phyloP scores from a whole-genome alignment of 2,329 filamentous ascomycete species.

The Ceratocystis papillata region DNA sequence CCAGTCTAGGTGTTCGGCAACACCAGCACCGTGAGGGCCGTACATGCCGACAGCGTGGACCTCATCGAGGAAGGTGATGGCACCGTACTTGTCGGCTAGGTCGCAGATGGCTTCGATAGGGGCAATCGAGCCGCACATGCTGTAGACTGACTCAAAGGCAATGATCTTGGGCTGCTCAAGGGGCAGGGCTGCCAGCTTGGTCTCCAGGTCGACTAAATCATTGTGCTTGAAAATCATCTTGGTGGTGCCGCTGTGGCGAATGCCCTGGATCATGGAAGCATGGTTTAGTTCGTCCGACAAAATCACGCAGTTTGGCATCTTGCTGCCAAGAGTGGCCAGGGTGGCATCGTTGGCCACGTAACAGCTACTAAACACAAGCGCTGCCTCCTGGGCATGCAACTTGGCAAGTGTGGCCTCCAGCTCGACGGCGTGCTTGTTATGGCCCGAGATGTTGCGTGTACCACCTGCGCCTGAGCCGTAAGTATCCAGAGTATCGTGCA shows the following conservation, averaged over 20 bases:
- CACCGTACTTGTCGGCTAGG: conserved; percentile 92
- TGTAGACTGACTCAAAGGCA: conserved; percentile 96
- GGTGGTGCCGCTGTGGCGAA: conserved; percentile 89
- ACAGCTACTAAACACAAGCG: conserved; percentile 92
- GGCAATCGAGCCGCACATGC: conserved; percentile 96
- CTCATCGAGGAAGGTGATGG: conserved; percentile 94
- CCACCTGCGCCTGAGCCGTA: conserved; percentile 94
- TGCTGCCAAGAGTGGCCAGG: conserved; percentile 89
- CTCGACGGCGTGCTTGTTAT: conserved; percentile 85
- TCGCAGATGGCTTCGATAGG: conserved; percentile 95
- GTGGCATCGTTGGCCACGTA: conserved; percentile 98
- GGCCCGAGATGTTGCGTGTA: conserved; percentile 93
- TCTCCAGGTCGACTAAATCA: conserved; percentile 82
- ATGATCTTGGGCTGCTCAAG: conserved; percentile 89
- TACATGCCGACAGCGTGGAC: conserved; percentile 99
- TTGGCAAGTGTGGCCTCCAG: conserved; percentile 75
- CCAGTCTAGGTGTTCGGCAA: conserved; percentile 94
- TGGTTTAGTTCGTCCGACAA: conserved; percentile 97
- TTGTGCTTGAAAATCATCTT: conserved; percentile 99
- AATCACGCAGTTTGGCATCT: conserved; percentile 91
- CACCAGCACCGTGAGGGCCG: conserved; percentile 85
- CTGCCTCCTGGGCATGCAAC: conserved; percentile 82
- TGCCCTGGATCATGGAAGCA: conserved; percentile 98
- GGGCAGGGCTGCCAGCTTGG: conserved; percentile 79
- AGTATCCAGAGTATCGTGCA: conserved; percentile 90